Conservation (phyloP, 352 stramenopile genomes). For the Elongisporangium anandrum region DNA sequence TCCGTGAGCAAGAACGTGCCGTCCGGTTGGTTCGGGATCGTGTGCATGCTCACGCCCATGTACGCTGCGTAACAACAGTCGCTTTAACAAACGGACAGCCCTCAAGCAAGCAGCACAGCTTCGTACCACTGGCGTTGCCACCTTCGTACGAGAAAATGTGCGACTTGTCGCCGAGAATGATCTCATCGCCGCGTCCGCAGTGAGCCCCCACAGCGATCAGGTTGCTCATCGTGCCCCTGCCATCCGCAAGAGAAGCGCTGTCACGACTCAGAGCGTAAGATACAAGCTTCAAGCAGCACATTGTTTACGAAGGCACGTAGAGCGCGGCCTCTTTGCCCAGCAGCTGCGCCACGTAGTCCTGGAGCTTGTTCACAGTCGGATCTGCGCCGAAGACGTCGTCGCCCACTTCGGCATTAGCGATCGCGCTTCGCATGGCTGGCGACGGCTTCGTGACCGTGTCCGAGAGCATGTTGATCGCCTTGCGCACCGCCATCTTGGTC, state of each 20-base stretch:
- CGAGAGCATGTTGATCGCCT: conserved; percentile 90
- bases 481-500: conserved; percentile 13
- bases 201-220: conserved; percentile 93
- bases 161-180: conserved; percentile 93
- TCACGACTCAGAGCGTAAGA: conserved; percentile 4
- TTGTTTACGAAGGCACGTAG: conserved; percentile 92
- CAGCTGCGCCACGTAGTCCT: conserved; percentile 88
- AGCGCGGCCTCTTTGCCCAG: conserved; percentile 94
- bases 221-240: conserved; percentile 96
- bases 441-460: conserved; percentile 96
- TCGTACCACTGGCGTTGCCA: conserved; percentile 74
- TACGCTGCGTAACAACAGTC: conserved; percentile 40
- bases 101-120: neutral
- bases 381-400: conserved; percentile 86
- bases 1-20: conserved; percentile 83
- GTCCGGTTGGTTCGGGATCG: conserved; percentile 79
- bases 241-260: conserved; percentile 1
- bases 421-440: conserved; percentile 89
- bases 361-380: conserved; percentile 92
- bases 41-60: conserved; percentile 89
- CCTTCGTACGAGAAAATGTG: conserved; percentile 98
- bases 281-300: too few species aligned
- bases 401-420: conserved; percentile 71
- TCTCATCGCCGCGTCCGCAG: conserved; percentile 90
- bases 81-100: conserved; percentile 4